Percentiles rank a stretch among this genome's conserved stretches.
Conservation (phyloP, 192 early-diverging fungal species). For the Mortierella antarctica region DNA sequence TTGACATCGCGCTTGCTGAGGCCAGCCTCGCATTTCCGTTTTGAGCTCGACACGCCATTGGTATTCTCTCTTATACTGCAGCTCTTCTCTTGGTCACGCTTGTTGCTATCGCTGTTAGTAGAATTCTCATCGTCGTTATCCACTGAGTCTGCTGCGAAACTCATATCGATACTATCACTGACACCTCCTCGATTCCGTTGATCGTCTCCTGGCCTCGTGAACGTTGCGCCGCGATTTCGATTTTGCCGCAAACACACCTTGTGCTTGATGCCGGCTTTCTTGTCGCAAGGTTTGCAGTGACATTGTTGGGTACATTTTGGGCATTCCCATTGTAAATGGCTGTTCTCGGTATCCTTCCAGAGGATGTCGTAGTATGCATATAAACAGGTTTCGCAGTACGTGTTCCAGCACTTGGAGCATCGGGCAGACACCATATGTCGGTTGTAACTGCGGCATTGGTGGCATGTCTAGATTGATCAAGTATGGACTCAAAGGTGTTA, state of each 20-base stretch:
- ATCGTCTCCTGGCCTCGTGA: conserved; percentile 31
- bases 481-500: neutral
- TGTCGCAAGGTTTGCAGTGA: conserved; percentile 9
- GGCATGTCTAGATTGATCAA: conserved; percentile 11
- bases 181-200: conserved; percentile 24
- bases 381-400: conserved; percentile 31
- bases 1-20: too few species aligned
- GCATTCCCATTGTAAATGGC: conserved; percentile 17
- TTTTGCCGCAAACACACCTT: too few species aligned
- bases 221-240: neutral
- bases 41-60: too few species aligned
- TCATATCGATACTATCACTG: neutral
- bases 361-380: conserved; percentile 5
- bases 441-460: conserved; percentile 8
- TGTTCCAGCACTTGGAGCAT: conserved; percentile 1
- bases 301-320: conserved; percentile 5
- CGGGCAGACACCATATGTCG: neutral
- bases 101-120: too few species aligned
- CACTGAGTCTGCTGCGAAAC: too few species aligned
- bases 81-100: too few species aligned
- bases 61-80: too few species aligned
- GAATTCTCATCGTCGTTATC: too few species aligned
- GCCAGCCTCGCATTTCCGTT: too few species aligned
- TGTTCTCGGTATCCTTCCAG: conserved; percentile 10
- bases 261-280: neutral